Conservation (phyloP, 2,329 filamentous ascomycete genomes). For the Xylariales sp. region DNA sequence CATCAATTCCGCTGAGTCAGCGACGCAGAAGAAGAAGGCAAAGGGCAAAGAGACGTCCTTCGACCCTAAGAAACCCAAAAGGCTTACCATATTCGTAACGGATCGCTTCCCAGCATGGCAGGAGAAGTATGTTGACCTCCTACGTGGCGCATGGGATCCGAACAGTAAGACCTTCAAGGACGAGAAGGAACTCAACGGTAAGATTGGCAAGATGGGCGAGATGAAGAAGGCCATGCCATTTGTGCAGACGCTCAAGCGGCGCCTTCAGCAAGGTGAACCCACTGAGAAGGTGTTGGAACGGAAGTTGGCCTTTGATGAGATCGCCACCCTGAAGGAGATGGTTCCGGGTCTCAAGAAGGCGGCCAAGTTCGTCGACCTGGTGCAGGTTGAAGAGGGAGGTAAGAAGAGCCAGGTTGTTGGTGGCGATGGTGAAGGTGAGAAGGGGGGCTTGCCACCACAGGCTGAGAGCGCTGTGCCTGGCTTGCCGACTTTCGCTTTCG, state of each 20-base stretch:
- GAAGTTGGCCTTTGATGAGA: conserved; percentile 84
- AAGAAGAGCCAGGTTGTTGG: conserved; percentile 57
- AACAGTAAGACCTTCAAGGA: conserved; percentile 52
- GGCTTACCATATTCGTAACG: conserved; percentile 79
- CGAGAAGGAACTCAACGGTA: conserved; percentile 74
- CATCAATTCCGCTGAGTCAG: conserved; percentile 81
- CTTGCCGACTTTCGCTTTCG: conserved; percentile 75
- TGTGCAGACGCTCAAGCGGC: conserved; percentile 80
- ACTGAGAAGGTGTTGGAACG: conserved; percentile 70
- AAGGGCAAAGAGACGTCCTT: conserved; percentile 86
- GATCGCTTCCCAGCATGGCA: conserved; percentile 86
- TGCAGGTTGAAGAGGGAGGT: conserved; percentile 65
- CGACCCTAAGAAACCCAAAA: conserved; percentile 89
- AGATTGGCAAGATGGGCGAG: conserved; percentile 77
- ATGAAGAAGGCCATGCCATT: conserved; percentile 99
- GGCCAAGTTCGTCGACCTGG: conserved; percentile 63
- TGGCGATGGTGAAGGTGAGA: conserved; percentile 47
- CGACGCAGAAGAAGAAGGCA: conserved; percentile 79
- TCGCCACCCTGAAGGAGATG: conserved; percentile 71
- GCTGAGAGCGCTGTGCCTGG: conserved; percentile 79
- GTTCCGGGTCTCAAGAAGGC: conserved; percentile 72
- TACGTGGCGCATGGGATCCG: conserved; percentile 65
- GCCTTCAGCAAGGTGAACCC: conserved; percentile 67
- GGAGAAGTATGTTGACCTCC: conserved; percentile 78
- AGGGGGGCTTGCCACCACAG: conserved; percentile 46